Evolutionary conservation across 1,139 yeast genomes (phyloP).

Genomic region (Geotrichum restrictum): DNA sequence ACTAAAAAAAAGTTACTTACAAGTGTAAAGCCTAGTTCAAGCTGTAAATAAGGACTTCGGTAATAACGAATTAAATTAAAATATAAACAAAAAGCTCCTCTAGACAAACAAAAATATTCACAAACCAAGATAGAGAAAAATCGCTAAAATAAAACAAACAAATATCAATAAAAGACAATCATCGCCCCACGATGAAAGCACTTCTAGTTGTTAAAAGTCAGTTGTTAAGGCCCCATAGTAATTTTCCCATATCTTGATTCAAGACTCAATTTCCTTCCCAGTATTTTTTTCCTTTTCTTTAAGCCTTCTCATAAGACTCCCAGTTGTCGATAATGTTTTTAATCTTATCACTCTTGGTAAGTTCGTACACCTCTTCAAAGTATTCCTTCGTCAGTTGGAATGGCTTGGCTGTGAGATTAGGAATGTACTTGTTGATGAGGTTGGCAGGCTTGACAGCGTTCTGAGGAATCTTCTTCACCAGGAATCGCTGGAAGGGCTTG

Average conservation of each 20-base stretch:
- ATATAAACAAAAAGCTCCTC: neutral
- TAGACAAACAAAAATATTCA: neutral
- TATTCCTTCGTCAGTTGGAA: constrained; percentile 93
- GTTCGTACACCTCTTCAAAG: constrained; percentile 88
- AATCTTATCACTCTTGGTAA: constrained; percentile 89
- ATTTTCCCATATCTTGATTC: neutral
- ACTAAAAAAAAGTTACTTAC: too few species aligned
- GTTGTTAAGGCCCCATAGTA: constrained; percentile 10
- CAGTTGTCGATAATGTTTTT: constrained; percentile 88
- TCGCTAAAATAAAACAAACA: neutral
- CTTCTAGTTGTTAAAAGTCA: neutral
- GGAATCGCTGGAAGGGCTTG: constrained; percentile 96
- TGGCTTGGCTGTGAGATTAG: constrained; percentile 97
- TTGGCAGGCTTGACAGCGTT: constrained; percentile 93
- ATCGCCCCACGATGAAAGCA: constrained; percentile 2
- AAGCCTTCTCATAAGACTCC: constrained; percentile 61
- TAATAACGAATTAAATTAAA: neutral
- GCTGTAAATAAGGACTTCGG: neutral
- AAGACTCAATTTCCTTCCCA: neutral
- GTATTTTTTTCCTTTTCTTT: neutral
- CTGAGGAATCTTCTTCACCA: constrained; percentile 91
- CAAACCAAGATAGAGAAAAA: neutral
- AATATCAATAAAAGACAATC: neutral
- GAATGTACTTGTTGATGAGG: constrained; percentile 91
- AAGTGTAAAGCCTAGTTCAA: too few species aligned